phyloP scores from a whole-genome alignment of 371 early-diverging fungal species.

The Lichtheimia ramosa region DNA sequence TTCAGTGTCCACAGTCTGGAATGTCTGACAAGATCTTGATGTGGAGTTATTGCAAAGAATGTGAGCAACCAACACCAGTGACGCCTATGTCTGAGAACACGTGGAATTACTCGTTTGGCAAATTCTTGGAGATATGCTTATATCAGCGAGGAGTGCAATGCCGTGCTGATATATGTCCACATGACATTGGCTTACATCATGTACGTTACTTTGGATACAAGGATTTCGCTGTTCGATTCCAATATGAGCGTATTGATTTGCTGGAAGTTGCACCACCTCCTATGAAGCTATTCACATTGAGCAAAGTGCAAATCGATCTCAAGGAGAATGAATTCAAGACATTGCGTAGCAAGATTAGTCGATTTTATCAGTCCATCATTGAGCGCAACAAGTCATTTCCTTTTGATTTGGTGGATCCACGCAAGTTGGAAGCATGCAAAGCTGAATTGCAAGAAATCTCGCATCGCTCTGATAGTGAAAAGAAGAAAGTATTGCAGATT shows the following conservation, averaged over 20 bases:
- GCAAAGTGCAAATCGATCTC: constrained; percentile 57
- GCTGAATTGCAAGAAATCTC: constrained; percentile 64
- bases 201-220: constrained; percentile 80
- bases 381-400: constrained; percentile 69
- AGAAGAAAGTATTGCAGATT: constrained; percentile 74
- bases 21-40: constrained; percentile 82
- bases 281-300: constrained; percentile 65
- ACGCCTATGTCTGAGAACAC: constrained; percentile 87
- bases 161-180: constrained; percentile 79
- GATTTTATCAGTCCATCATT: constrained; percentile 75
- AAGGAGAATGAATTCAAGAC: constrained; percentile 66
- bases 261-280: constrained; percentile 88
- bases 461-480: constrained; percentile 72
- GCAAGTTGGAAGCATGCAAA: constrained; percentile 66
- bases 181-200: constrained; percentile 82
- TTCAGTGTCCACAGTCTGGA: constrained; percentile 65
- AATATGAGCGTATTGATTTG: constrained; percentile 75
- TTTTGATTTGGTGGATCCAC: constrained; percentile 65
- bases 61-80: constrained; percentile 71
- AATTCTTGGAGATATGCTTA: constrained; percentile 89
- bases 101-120: constrained; percentile 95
- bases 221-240: constrained; percentile 78
- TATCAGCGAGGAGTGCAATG: constrained; percentile 74
- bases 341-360: constrained; percentile 60
- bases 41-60: constrained; percentile 89